Base-by-base conservation (phyloP, 2,329 filamentous ascomycete genomes). In the Chaetothyriales sp. region DNA sequence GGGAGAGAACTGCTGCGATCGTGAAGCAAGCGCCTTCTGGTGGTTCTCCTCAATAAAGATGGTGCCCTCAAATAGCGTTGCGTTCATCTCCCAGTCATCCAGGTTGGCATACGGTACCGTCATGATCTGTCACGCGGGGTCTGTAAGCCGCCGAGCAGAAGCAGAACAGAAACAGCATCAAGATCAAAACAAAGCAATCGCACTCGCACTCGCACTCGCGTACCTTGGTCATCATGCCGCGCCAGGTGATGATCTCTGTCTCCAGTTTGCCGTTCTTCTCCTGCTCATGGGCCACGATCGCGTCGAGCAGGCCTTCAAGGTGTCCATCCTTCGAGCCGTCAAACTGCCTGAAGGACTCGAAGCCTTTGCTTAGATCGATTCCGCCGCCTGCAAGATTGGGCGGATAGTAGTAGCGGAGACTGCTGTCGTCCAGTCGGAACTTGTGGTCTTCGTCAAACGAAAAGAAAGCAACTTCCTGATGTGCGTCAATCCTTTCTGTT, bases 211-310 rank as follows among this genome's bases (percentile, higher is more conserved):
- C 67, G 49, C 64, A 89, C 87, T 75, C 95, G 96, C 55, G 92
- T 96, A 89, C 87, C 76, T 95, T 98, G 55, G 92, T 96, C 83
- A 98, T 89, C 87, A 96, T 95, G 39, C 92, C 92, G 61, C 92
- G 76, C 90, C 90, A 98, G 1, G 90, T 96, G 48, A 96, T 75
- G 45, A 96, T 65, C 60, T 94, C 80, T 1, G 84, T 83, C 54
- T 88, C 81, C 28, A 83, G 80, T 62, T 76, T 81, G 61, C 78
- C 74, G 2, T 78, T 76, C 0, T 75, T 78, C 57, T 80, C 73
- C 64, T 81, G 73, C 67, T 96, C 92, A 57, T 86, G 74, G 22
- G 77, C 75, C 47, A 80, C 73, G 45, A 98, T 79, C 1, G 88
- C 83, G 53, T 79, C 81, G 19, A 98, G 72, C 26, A 98, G 71